Base-by-base conservation (phyloP, 345 rosid genomes). In the Excoecaria cochinchinensis region DNA sequence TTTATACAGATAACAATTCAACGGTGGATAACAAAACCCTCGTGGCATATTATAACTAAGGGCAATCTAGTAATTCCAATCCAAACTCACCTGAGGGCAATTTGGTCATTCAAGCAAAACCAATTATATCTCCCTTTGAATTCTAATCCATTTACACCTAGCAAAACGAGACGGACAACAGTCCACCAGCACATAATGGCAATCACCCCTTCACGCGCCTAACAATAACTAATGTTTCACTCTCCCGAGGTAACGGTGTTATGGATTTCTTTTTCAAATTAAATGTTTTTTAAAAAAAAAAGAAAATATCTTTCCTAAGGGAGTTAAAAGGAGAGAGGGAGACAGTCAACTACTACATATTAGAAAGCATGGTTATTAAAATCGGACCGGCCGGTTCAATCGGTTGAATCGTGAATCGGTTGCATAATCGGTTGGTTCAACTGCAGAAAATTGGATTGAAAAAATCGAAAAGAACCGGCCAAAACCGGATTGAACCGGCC, bases 21-120 rank as follows among this genome's bases (percentile, higher is more conserved):
- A 69, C 53, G 79, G 74, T 40, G 17, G 69, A 21, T 22, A 69
- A 50, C 21, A 10, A n/a, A n/a, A 55, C 21, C 70, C 63, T 6
- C 3, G 22, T 51, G 0, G 46, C 31, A 21, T 21, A 39, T 8
- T 6, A 38, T 0, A 50, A 22, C 0, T 48, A 66, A 40, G 51
- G 21, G 40, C 24, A 62, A 7, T 50, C 31, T 17, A 14, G 72
- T 68, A 38, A 12, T 21, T 40, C 6, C 40, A 39, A 4, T 15
- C 4, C 31, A 31, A 72, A 47, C 59, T n/a, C 21, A 39, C 8
- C 4, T 58, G 13, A 44, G 61, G 55, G 15, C 19, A 7, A 7
- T 57, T 55, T 71, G 2, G 66, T 71, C 51, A 71, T 71, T 71
- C 52, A 3, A 7, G 3, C 15, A 1, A 2, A 0, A 12, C 8